Evolutionary conservation across 192 early-diverging fungal species (phyloP).

Genomic region (Coemansia interrupta): DNA sequence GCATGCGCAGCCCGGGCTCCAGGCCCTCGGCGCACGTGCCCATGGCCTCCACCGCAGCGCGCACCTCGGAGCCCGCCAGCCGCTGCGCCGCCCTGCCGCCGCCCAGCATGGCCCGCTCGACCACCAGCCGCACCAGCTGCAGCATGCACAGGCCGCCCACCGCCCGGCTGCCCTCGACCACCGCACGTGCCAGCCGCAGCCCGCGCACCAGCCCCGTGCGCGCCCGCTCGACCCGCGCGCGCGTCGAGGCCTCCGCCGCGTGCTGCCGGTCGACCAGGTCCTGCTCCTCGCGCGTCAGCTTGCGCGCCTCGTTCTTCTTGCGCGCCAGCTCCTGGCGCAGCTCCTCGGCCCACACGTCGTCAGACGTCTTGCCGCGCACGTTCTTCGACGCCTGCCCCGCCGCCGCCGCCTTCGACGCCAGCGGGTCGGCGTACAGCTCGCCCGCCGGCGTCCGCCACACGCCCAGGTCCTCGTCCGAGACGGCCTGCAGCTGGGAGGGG

Average conservation of each 20-base stretch:
- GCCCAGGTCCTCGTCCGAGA: constrained; percentile 30
- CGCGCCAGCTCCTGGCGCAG: constrained; percentile 31
- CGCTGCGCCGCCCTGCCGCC: constrained; percentile 15
- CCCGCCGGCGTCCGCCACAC: constrained; percentile 35
- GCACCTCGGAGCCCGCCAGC: constrained; percentile 55
- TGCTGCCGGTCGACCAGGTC: constrained; percentile 66
- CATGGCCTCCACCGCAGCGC: constrained; percentile 58
- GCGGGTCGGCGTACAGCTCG: constrained; percentile 36
- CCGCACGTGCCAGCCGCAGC: constrained; percentile 63
- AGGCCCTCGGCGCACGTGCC: constrained; percentile 51
- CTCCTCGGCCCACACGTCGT: constrained; percentile 43
- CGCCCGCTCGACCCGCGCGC: constrained; percentile 59
- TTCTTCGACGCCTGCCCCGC: neutral
- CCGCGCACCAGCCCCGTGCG: constrained; percentile 56
- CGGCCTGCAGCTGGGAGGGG: constrained; percentile 16
- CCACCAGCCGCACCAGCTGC: constrained; percentile 55
- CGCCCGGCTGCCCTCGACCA: constrained; percentile 58
- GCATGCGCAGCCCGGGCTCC: constrained; percentile 16
- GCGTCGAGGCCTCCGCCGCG: constrained; percentile 68
- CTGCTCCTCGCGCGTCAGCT: constrained; percentile 67
- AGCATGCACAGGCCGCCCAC: constrained; percentile 60
- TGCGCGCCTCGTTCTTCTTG: constrained; percentile 25
- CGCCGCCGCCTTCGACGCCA: constrained; percentile 10
- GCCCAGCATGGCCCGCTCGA: constrained; percentile 49
- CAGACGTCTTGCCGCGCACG: constrained; percentile 13